These are phyloP conservation scores for Umbelopsis sp. DNA, from an alignment of 192 early-diverging fungal species.

Conservation along the genomic window DNA sequence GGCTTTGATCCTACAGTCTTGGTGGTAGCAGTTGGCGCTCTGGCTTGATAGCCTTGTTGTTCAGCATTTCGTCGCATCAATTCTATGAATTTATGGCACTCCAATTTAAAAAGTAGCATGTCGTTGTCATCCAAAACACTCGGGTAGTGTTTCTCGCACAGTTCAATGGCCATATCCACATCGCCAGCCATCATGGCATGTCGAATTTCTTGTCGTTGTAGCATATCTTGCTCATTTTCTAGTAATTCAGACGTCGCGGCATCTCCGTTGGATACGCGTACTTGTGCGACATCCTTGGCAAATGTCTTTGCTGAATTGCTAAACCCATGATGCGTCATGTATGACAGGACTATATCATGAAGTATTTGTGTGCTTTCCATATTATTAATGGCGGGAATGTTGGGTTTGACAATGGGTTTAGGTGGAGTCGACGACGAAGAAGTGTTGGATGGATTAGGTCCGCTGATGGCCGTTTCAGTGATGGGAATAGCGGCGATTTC, in stretches of 20 bases:
- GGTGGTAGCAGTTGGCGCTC: neutral
- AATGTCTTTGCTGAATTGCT: slow-evolving; percentile 63
- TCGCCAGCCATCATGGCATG: slow-evolving; percentile 67
- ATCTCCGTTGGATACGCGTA: neutral
- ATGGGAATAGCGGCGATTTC: neutral
- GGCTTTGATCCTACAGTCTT: neutral
- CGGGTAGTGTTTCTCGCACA: slow-evolving; percentile 72
- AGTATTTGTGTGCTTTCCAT: slow-evolving; percentile 13
- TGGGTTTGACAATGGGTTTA: neutral
- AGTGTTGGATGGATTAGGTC: neutral
- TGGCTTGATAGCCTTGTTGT: neutral
- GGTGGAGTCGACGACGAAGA: neutral
- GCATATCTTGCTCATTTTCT: neutral
- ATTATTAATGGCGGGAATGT: neutral
- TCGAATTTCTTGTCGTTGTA: slow-evolving; percentile 42
- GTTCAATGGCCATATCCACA: slow-evolving; percentile 72
- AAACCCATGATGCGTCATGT: slow-evolving; percentile 84
- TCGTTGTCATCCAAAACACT: slow-evolving; percentile 61
- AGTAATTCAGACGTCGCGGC: neutral
- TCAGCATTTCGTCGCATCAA: slow-evolving; percentile 55
- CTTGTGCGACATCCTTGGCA: slow-evolving; percentile 25
- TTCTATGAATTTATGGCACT: slow-evolving; percentile 88
- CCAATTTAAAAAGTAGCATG: slow-evolving; percentile 74
- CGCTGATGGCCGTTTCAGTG: neutral
- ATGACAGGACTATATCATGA: slow-evolving; percentile 64